Conservation (phyloP, 2,329 filamentous ascomycete genomes). For the Colletotrichum caudatum region DNA sequence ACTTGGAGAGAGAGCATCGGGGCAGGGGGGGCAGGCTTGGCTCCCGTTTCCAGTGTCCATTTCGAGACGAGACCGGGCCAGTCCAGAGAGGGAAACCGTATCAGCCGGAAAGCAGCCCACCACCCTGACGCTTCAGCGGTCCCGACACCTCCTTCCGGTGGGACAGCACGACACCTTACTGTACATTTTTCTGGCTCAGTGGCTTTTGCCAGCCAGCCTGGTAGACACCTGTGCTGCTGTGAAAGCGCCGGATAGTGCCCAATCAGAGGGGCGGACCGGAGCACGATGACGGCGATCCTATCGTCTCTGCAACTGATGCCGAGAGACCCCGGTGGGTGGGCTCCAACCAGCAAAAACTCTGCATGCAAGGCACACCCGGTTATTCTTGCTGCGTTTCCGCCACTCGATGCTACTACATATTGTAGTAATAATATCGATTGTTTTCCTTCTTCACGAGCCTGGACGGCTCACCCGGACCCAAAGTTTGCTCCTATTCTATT, state of each 20-base stretch:
- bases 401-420: neutral
- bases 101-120: slow-evolving; percentile 9
- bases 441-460: neutral
- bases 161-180: neutral
- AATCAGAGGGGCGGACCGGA: slow-evolving; percentile 13
- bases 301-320: slow-evolving; percentile 26
- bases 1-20: neutral
- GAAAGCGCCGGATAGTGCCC: neutral
- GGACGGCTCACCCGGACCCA: neutral
- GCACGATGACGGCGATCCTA: slow-evolving; percentile 33
- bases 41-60: slow-evolving; percentile 2
- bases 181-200: neutral
- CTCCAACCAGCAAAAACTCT: slow-evolving; percentile 30
- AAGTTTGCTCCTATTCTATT: neutral
- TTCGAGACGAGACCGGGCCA: slow-evolving; percentile 20
- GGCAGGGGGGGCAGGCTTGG: neutral
- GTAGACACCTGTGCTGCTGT: neutral
- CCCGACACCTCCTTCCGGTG: slow-evolving; percentile 1
- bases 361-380: slow-evolving; percentile 37
- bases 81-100: slow-evolving; percentile 3
- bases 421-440: too few species aligned
- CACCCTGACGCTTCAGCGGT: slow-evolving; percentile 5
- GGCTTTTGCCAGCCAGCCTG: neutral
- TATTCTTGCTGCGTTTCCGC: slow-evolving; percentile 24
- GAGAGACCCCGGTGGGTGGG: slow-evolving; percentile 1